These are phyloP conservation scores for Scheffersomyces segobiensis DNA, from an alignment of 1,139 yeast species.

Conservation along the genomic window DNA sequence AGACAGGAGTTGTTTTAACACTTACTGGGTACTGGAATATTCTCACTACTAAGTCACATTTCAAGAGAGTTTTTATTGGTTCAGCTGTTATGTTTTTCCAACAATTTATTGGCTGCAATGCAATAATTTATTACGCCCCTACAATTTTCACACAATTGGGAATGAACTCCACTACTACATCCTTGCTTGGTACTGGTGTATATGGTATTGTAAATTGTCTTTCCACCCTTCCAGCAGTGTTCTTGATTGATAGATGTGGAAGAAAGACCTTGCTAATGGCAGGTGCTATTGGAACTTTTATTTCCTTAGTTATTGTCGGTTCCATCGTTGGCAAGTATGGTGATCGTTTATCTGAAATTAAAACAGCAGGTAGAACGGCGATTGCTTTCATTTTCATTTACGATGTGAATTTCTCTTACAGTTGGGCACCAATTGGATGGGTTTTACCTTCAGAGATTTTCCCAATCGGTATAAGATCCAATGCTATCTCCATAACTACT, in stretches of 20 bases:
- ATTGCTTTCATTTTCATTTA: background rate
- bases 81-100: conserved; percentile 16
- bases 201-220: background rate
- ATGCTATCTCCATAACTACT: conserved; percentile 27
- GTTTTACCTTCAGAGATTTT: conserved; percentile 62
- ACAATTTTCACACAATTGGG: conserved; percentile 13
- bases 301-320: background rate
- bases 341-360: background rate
- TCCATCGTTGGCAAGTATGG: background rate
- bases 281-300: conserved; percentile 8
- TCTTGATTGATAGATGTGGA: conserved; percentile 12
- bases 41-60: conserved; percentile 15
- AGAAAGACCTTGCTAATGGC: conserved; percentile 12
- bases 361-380: background rate
- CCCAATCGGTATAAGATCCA: conserved; percentile 54
- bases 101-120: conserved; percentile 18
- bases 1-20: conserved; percentile 1
- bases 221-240: background rate
- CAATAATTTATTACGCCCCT: conserved; percentile 14
- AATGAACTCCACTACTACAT: conserved; percentile 16
- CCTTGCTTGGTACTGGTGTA: conserved; percentile 14
- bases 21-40: conserved; percentile 12
- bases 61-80: conserved; percentile 8
- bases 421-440: conserved; percentile 25
- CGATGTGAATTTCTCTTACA: background rate